A percentile compares a stretch with the other conserved stretches of the same genome.
These are phyloP conservation scores for Hermanozyma aechmeae DNA, from an alignment of 805 yeast genomes.

Conservation along the genomic window DNA sequence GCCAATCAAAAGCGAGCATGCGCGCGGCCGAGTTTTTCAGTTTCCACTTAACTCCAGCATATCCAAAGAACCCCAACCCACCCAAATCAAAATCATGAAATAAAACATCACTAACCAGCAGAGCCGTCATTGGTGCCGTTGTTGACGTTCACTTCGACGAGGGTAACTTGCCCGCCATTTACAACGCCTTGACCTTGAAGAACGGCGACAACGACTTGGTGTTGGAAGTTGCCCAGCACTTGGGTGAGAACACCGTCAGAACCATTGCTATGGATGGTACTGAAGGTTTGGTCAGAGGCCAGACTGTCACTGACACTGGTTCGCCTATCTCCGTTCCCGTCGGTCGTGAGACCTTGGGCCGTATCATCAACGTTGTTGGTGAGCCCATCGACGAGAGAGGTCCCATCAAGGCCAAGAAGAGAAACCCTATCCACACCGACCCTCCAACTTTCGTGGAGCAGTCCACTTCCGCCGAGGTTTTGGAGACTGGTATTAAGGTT, in stretches of 20 bases:
- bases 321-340: conserved; percentile 98
- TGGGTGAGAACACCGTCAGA: conserved; percentile 99
- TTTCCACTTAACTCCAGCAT: too few relatives aligned
- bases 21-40: too few relatives aligned
- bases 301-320: conserved; percentile 86
- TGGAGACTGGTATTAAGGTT: conserved; percentile 99
- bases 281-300: conserved; percentile 99
- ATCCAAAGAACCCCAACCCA: too few relatives aligned
- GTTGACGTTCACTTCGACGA: conserved; percentile 98
- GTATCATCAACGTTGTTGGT: conserved; percentile 97
- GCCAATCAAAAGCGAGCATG: conserved; percentile 5
- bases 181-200: conserved; percentile 90
- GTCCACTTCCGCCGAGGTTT: conserved; percentile 95
- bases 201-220: conserved; percentile 72
- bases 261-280: conserved; percentile 99
- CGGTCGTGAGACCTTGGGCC: conserved; percentile 98
- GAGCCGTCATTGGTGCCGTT: conserved; percentile 99
- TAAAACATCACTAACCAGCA: conserved; percentile 11
- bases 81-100: background rate
- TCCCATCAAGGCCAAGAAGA: conserved; percentile 85
- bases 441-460: conserved; percentile 96
- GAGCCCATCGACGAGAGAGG: conserved; percentile 99
- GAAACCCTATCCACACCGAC: conserved; percentile 98
- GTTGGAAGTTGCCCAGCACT: conserved; percentile 98
- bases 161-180: conserved; percentile 93